phyloP scores from a whole-genome alignment of 495 filamentous ascomycete genomes.

The Paragyromitra xinjiangensis region DNA sequence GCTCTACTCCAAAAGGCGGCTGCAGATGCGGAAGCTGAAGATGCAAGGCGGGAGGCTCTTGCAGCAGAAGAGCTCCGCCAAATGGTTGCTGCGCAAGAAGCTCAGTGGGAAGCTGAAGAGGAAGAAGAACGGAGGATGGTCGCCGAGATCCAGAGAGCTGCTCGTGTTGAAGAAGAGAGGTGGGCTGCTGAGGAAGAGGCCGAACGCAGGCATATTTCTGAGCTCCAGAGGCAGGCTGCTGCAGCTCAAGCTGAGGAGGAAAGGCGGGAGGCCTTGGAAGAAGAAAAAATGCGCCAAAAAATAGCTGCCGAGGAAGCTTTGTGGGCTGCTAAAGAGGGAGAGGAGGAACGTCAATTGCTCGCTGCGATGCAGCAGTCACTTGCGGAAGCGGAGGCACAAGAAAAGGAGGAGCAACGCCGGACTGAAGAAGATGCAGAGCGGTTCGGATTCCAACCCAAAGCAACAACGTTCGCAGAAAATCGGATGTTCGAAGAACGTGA shows the following conservation, averaged over 20 bases:
- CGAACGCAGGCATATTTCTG: constrained; percentile 2
- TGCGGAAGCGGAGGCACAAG: constrained; percentile 2
- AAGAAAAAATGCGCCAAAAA: constrained; percentile 17
- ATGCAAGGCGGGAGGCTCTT: constrained; percentile 9
- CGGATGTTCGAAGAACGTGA: constrained; percentile 33
- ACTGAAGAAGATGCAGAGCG: constrained; percentile 14
- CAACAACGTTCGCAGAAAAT: background rate
- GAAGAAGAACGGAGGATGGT: constrained; percentile 10
- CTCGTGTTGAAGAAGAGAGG: constrained; percentile 11
- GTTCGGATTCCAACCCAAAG: constrained; percentile 4
- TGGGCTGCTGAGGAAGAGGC: constrained; percentile 29
- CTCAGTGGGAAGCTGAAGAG: constrained; percentile 17
- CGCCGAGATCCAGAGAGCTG: constrained; percentile 6
- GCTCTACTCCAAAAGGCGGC: constrained; percentile 7
- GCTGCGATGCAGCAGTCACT: constrained; percentile 4
- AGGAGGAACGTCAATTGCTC: constrained; percentile 3
- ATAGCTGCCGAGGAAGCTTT: constrained; percentile 14
- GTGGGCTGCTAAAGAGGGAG: constrained; percentile 18
- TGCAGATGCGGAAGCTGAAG: constrained; percentile 9
- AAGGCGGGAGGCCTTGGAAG: constrained; percentile 21
- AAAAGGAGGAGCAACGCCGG: constrained; percentile 14
- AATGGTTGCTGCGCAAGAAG: constrained; percentile 15
- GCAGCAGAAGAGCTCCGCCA: constrained; percentile 6
- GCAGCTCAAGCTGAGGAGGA: background rate
- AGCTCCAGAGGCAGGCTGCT: constrained; percentile 2